Evolutionary conservation across 495 filamentous ascomycete genomes (phyloP), one percentile per base, ranked within the genome.

Genomic region (Neurospora sp.): DNA sequence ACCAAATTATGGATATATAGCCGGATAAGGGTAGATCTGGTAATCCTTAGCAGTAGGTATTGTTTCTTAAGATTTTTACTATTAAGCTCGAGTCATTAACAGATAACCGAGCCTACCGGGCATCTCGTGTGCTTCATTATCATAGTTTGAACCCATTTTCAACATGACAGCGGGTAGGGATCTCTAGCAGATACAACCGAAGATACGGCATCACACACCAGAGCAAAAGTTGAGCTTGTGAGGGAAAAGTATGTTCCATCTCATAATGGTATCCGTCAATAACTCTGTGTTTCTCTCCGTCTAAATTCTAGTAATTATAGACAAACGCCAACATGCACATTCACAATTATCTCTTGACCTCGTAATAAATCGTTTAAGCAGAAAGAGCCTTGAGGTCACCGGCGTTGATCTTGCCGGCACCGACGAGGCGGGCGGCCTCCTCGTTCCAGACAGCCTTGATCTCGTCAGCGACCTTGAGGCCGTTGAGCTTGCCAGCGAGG

Each of bases 331-430:
- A 66, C 54, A 66, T 66, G 54, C 28, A 19, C 54, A 66, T 36
- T 28, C 28, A 17, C 54, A 19, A 36, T 19, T 34, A 66, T 66
- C 13, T 34, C 28, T 9, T 66, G 28, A 66, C 54, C 19, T 34
- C 28, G 7, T 66, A 34, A 66, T 5, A 34, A 34, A 17, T 34
- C 54, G 15, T 13, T 72, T 77, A 78, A 62, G 75, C 72, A 42
- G 69, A 69, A 71, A 89, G 77, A 11, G 77, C 78, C 81, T 87
- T 88, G 38, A 81, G 79, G 42, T 97, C 94, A 38, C 89, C 89
- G 28, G 91, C 91, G 88, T 94, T 95, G 45, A 94, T 82, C 88
- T 95, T 97, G 72, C 93, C 92, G 76, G 89, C 92, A 28, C 80
- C 90, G 70, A 92, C 86, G 31, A 97, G 87, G 45, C 89, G 83